Conservation (phyloP, 371 early-diverging fungal genomes). For the Entomophthora muscae region DNA sequence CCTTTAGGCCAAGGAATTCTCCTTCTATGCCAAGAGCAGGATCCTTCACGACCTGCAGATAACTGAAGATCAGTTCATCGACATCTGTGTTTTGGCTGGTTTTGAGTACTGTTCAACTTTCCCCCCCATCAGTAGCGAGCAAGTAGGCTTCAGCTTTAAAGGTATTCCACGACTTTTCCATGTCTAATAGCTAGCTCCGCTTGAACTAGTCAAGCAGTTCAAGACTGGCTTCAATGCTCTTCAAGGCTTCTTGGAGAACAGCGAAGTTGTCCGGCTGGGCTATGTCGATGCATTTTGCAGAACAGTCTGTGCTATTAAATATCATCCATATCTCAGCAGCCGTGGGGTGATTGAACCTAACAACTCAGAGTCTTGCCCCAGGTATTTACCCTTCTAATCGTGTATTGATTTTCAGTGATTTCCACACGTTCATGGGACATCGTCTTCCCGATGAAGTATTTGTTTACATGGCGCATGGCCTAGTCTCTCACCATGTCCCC, state of each 20-base stretch:
- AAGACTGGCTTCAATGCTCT: constrained; percentile 56
- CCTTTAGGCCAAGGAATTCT: constrained; percentile 26
- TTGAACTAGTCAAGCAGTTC: constrained; percentile 46
- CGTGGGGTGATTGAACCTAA: constrained; percentile 54
- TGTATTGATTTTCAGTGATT: constrained; percentile 27
- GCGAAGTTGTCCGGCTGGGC: constrained; percentile 23
- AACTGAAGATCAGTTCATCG: constrained; percentile 54
- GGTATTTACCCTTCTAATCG: background rate
- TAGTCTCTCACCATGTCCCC: constrained; percentile 45
- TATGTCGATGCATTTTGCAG: constrained; percentile 58
- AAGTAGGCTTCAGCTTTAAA: constrained; percentile 39
- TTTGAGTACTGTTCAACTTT: constrained; percentile 56
- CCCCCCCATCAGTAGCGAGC: constrained; percentile 36
- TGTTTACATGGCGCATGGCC: constrained; percentile 49
- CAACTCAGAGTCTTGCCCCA: constrained; percentile 38
- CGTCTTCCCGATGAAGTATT: constrained; percentile 58
- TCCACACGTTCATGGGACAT: constrained; percentile 69
- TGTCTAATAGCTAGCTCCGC: constrained; percentile 12
- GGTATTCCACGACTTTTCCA: constrained; percentile 13
- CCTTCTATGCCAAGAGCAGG: constrained; percentile 41
- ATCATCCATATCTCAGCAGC: constrained; percentile 46
- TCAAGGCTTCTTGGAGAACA: constrained; percentile 38
- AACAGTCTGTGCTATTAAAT: constrained; percentile 47
- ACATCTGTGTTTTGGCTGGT: constrained; percentile 66
- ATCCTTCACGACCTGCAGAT: constrained; percentile 43